phyloP scores from a whole-genome alignment of 352 stramenopile species.

The Globisporangium nunn region DNA sequence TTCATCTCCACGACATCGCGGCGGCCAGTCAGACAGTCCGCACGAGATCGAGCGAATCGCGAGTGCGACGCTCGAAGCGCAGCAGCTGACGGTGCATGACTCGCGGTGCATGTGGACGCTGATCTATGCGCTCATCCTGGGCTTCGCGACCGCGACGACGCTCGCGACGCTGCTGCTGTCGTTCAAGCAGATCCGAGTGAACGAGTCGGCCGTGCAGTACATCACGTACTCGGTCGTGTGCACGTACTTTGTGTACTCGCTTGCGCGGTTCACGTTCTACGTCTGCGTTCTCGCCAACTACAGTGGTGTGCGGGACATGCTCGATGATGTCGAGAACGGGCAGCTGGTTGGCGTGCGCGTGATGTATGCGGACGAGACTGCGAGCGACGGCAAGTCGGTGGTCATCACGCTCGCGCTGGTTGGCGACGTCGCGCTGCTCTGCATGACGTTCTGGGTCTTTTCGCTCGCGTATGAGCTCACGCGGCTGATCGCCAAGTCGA shows the following conservation, averaged over 20 bases:
- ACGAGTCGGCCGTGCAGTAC: constrained; percentile 60
- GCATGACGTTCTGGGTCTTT: constrained; percentile 58
- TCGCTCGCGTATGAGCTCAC: constrained; percentile 61
- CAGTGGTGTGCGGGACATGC: constrained; percentile 30
- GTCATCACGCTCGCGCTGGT: constrained; percentile 37
- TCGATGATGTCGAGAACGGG: constrained; percentile 41
- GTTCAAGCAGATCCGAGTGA: constrained; percentile 53
- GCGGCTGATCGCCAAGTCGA: constrained; percentile 54
- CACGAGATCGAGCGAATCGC: neutral
- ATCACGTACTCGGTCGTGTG: constrained; percentile 59
- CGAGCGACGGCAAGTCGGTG: constrained; percentile 23
- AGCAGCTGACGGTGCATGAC: constrained; percentile 19
- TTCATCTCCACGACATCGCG: too few relatives aligned
- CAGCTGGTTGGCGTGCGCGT: constrained; percentile 42
- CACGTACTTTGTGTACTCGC: constrained; percentile 59
- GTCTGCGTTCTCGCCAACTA: constrained; percentile 43
- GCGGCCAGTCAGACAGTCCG: too few relatives aligned
- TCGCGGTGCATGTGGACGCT: constrained; percentile 51
- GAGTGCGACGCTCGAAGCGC: neutral
- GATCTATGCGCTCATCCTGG: constrained; percentile 47
- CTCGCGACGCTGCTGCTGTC: constrained; percentile 44
- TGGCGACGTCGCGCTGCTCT: constrained; percentile 53
- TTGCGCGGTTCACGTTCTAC: constrained; percentile 47
- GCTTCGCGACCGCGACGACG: constrained; percentile 31
- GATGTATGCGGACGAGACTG: constrained; percentile 32